phyloP scores from a whole-genome alignment of 2,329 filamentous ascomycete species.

The Hirsutella thompsonii region DNA sequence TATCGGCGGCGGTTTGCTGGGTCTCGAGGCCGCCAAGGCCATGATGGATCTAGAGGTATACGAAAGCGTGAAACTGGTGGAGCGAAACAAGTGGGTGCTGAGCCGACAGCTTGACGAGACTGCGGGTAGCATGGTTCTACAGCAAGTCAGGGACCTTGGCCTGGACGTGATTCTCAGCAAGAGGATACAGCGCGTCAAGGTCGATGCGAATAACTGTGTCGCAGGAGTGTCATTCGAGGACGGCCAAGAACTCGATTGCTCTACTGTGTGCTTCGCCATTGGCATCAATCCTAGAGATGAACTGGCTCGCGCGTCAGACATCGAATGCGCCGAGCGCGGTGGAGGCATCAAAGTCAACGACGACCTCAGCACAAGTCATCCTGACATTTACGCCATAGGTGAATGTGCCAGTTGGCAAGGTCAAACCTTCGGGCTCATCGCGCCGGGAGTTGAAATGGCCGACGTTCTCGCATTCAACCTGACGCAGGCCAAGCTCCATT shows the following conservation, averaged over 20 bases:
- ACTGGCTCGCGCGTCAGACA: conserved; percentile 54
- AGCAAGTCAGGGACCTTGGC: conserved; percentile 67
- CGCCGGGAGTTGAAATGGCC: conserved; percentile 84
- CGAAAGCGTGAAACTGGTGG: conserved; percentile 62
- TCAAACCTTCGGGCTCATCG: conserved; percentile 80
- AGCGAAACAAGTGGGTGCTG: conserved; percentile 72
- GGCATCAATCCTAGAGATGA: conserved; percentile 74
- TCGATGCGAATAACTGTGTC: conserved; percentile 53
- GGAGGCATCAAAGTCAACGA: conserved; percentile 64
- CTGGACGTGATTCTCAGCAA: conserved; percentile 71
- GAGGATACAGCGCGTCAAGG: conserved; percentile 59
- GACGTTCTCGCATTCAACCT: conserved; percentile 86
- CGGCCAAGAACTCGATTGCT: conserved; percentile 63
- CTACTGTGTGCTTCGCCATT: conserved; percentile 80
- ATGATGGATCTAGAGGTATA: conserved; percentile 78
- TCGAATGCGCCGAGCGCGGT: conserved; percentile 58
- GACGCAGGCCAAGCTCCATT: conserved; percentile 64
- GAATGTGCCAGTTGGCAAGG: conserved; percentile 86
- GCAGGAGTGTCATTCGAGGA: conserved; percentile 69
- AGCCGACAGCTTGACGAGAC: conserved; percentile 72
- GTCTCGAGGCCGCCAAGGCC: conserved; percentile 80
- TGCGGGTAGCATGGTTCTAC: conserved; percentile 68
- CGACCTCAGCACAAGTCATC: conserved; percentile 54
- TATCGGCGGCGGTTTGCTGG: conserved; percentile 73
- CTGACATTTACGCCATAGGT: conserved; percentile 74